Evolutionary conservation across 495 filamentous ascomycete genomes (phyloP).

Genomic region (Penicillium daleae): DNA sequence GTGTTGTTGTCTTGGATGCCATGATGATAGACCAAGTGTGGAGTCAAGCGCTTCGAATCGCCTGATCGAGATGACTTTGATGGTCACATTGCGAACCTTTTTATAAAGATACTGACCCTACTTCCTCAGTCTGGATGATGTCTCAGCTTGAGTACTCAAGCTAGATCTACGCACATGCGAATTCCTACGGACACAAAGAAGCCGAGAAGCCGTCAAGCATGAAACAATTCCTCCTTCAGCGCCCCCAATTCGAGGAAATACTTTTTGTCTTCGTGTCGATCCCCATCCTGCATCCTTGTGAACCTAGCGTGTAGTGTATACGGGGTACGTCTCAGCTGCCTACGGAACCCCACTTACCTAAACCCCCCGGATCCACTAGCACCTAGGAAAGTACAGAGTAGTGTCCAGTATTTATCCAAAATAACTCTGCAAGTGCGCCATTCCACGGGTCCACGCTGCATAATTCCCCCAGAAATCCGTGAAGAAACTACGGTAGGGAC

Average conservation of each 20-base stretch:
- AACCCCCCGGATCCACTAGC: not conserved
- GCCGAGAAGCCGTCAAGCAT: not conserved
- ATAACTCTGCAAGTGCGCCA: not conserved
- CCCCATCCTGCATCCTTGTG: not conserved
- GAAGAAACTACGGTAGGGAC: not conserved
- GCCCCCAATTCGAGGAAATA: constrained; percentile 27
- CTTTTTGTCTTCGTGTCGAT: not conserved
- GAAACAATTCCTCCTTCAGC: constrained; percentile 8
- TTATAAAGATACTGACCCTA: not conserved
- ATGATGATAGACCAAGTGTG: constrained; percentile 1
- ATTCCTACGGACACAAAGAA: not conserved
- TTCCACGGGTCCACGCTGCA: not conserved
- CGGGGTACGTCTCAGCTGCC: not conserved
- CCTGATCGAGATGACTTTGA: not conserved
- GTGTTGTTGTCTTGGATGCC: not conserved
- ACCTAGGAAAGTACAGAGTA: no score
- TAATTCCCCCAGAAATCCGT: not conserved
- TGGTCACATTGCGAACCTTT: not conserved
- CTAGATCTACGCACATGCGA: not conserved
- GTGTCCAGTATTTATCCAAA: not conserved
- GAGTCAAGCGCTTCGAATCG: not conserved
- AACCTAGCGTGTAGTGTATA: not conserved
- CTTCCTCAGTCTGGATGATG: no score
- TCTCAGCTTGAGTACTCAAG: not conserved
- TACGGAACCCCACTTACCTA: not conserved